phyloP scores from a whole-genome alignment of 202 grass and related monocot genomes.

The Sporobolus alterniflorus region DNA sequence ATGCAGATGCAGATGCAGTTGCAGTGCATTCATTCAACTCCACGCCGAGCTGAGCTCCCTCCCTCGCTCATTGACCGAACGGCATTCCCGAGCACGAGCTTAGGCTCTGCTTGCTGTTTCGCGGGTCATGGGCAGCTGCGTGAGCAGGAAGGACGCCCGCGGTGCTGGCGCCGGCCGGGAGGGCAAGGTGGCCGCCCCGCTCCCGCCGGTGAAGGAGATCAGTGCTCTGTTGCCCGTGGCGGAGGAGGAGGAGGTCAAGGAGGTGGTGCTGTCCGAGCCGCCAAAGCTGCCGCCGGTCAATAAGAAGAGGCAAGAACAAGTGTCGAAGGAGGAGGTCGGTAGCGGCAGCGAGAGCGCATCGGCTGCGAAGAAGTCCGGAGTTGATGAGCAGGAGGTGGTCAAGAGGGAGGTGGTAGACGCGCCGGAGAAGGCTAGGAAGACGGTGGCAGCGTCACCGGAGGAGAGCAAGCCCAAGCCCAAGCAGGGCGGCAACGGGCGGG shows the following conservation, averaged over 20 bases:
- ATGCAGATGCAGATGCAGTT: background rate
- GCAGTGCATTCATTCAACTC: constrained; percentile 32
- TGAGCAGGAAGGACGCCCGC: constrained; percentile 56
- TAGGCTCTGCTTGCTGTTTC: background rate
- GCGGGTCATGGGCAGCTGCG: constrained; percentile 53
- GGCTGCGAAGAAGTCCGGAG: constrained; percentile 4
- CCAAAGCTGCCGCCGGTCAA: background rate
- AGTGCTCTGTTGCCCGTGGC: constrained; percentile 14
- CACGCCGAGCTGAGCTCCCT: background rate
- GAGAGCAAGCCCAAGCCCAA: background rate
- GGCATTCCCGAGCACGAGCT: background rate
- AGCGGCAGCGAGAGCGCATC: constrained; percentile 11
- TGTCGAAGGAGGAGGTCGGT: background rate
- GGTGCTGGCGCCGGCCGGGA: background rate
- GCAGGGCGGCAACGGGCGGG: background rate
- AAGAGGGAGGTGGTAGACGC: background rate
- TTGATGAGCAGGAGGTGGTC: constrained; percentile 2
- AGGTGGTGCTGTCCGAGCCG: constrained; percentile 58
- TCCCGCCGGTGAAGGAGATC: constrained; percentile 25
- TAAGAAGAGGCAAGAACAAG: background rate
- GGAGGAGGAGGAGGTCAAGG: constrained; percentile 57
- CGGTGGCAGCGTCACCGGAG: too few species aligned
- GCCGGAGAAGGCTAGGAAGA: constrained; percentile 20
- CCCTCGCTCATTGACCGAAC: constrained; percentile 10
- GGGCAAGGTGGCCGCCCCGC: constrained; percentile 7